These are phyloP conservation scores for Carex pumila DNA, from an alignment of 176 grass and related monocot species.

Conservation along the genomic window DNA sequence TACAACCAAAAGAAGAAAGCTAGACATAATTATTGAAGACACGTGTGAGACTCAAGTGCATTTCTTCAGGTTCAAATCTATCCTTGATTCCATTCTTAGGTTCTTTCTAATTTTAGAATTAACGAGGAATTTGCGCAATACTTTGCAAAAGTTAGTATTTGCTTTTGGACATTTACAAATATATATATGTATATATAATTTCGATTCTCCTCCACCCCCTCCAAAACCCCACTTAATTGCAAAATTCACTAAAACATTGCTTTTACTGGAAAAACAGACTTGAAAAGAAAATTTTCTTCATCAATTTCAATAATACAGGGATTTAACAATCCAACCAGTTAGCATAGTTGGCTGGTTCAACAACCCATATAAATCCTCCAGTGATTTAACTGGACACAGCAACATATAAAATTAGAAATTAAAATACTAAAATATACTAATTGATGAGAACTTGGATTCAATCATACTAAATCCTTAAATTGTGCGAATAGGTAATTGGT, in stretches of 20 bases:
- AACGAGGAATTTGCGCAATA: not conserved
- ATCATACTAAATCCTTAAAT: too few relatives aligned
- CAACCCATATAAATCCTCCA: constrained; percentile 17
- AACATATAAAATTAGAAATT: not conserved
- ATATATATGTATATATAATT: not conserved
- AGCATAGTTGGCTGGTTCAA: constrained; percentile 1
- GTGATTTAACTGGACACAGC: not conserved
- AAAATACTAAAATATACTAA: not conserved
- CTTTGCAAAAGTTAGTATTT: not conserved
- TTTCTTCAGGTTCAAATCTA: constrained; percentile 6
- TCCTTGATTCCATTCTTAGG: not conserved
- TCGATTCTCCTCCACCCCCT: not conserved
- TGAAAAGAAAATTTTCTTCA: not conserved
- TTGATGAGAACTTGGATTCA: too few relatives aligned
- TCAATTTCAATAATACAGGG: not conserved
- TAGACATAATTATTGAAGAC: not conserved
- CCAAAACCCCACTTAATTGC: not conserved
- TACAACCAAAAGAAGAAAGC: constrained; percentile 2
- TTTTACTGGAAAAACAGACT: too few relatives aligned
- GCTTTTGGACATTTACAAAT: not conserved
- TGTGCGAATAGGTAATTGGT: too few relatives aligned
- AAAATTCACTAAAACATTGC: not conserved
- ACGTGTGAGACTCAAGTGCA: not conserved
- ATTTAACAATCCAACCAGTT: constrained; percentile 14
- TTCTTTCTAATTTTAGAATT: not conserved